A percentile compares a stretch with the other conserved stretches of the same genome.
phyloP scores from a whole-genome alignment of 2,329 filamentous ascomycete genomes.

The Neophaeococcomyces aloes region DNA sequence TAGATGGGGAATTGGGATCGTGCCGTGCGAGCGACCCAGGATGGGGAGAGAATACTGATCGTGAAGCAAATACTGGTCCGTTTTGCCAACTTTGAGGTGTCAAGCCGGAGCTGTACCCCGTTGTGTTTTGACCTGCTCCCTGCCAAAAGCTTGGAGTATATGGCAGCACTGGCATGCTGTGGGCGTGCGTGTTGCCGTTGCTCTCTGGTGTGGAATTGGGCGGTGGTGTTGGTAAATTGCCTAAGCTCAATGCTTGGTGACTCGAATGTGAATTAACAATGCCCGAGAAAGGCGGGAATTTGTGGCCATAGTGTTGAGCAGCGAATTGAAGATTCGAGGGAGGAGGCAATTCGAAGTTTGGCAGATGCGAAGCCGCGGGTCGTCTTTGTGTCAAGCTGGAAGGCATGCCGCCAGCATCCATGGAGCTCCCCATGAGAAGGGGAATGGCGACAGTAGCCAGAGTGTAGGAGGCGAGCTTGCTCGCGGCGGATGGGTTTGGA shows the following conservation, averaged over 20 bases:
- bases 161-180: constrained; percentile 46
- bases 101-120: constrained; percentile 40
- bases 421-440: constrained; percentile 51
- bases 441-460: constrained; percentile 54
- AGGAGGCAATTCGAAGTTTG: constrained; percentile 58
- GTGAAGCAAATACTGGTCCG: constrained; percentile 30
- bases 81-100: constrained; percentile 38
- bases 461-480: constrained; percentile 34
- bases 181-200: constrained; percentile 39
- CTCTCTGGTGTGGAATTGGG: constrained; percentile 41
- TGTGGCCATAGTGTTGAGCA: constrained; percentile 38
- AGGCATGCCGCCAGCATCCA: constrained; percentile 50
- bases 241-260: constrained; percentile 45
- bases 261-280: constrained; percentile 28
- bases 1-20: constrained; percentile 48
- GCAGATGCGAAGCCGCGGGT: constrained; percentile 57
- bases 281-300: constrained; percentile 34
- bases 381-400: constrained; percentile 61
- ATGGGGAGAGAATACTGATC: constrained; percentile 49
- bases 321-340: constrained; percentile 42
- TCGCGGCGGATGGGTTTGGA: neutral
- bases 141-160: constrained; percentile 54
- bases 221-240: constrained; percentile 53
- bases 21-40: constrained; percentile 44
- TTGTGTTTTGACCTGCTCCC: constrained; percentile 45